A percentile compares a stretch with the other conserved stretches of the same genome.
These are phyloP conservation scores for Colletotrichum nymphaeae DNA, from an alignment of 2,329 filamentous ascomycete genomes.

Conservation along the genomic window DNA sequence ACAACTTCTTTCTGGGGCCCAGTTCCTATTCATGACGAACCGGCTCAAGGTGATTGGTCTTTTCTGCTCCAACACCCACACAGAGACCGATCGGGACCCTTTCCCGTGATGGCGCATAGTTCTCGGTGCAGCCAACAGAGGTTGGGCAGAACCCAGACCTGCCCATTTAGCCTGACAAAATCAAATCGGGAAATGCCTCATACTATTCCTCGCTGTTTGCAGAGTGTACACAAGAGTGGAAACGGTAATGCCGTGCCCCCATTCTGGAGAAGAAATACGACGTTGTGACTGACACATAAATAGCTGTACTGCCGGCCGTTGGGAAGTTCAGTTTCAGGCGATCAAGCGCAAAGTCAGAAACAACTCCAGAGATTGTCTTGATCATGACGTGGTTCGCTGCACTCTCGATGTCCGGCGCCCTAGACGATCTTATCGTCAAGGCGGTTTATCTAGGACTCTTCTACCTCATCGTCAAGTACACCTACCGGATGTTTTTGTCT, in stretches of 20 bases:
- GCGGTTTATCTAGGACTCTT: background rate
- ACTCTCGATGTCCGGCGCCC: background rate
- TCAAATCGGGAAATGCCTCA: background rate
- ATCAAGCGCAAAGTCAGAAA: background rate
- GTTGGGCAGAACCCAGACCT: background rate
- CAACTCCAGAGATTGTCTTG: background rate
- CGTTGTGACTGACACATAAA: background rate
- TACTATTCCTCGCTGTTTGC: background rate
- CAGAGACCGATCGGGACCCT: no score
- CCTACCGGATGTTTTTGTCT: constrained; percentile 14
- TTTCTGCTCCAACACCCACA: no score
- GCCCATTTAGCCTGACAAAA: background rate
- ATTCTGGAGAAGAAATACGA: background rate
- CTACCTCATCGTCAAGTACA: constrained; percentile 9
- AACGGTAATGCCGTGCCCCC: background rate
- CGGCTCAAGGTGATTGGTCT: background rate
- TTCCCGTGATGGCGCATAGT: background rate
- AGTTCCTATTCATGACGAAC: background rate
- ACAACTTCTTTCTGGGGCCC: background rate
- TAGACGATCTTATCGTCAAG: background rate
- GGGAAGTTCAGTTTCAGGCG: background rate
- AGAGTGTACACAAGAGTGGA: background rate
- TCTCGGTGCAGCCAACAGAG: background rate
- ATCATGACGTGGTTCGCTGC: constrained; percentile 11
- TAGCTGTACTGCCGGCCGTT: background rate